phyloP scores from a whole-genome alignment of 768 basidiomycete species.

The Trametes cinnabarina region DNA sequence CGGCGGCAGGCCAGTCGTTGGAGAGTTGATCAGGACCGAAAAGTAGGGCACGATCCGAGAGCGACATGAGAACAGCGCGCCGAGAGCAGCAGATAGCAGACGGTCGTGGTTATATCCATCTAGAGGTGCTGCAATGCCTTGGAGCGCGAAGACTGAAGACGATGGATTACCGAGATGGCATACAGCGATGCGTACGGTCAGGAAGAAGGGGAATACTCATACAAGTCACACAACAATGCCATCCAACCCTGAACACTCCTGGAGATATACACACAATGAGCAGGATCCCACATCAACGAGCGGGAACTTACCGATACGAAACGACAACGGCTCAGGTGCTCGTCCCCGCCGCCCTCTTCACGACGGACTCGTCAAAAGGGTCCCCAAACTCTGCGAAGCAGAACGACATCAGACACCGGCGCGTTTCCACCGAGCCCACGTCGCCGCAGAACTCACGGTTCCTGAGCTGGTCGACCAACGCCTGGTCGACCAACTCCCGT shows the following conservation, averaged over 20 bases:
- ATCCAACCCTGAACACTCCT: background rate
- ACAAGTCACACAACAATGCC: background rate
- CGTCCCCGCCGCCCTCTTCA: constrained; percentile 23
- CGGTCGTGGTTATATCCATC: no score
- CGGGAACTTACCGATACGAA: background rate
- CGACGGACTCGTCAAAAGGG: constrained; percentile 28
- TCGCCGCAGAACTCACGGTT: constrained; percentile 20
- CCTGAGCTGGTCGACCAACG: constrained; percentile 22
- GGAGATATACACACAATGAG: no score
- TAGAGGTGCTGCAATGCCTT: no score
- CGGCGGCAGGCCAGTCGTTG: background rate
- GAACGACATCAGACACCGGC: background rate
- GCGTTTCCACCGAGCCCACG: no score
- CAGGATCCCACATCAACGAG: background rate
- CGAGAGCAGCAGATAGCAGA: no score
- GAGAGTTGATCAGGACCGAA: background rate
- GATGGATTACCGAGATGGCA: no score
- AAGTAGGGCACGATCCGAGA: background rate
- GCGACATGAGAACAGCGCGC: background rate
- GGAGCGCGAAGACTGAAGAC: background rate
- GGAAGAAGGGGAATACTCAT: background rate
- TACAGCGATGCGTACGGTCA: no score
- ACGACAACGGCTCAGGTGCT: background rate
- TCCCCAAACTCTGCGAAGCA: constrained; percentile 29
- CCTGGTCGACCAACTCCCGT: constrained; percentile 23